These are phyloP conservation scores for Auriscalpium vulgare DNA, from an alignment of 768 basidiomycete genomes.

Conservation along the genomic window DNA sequence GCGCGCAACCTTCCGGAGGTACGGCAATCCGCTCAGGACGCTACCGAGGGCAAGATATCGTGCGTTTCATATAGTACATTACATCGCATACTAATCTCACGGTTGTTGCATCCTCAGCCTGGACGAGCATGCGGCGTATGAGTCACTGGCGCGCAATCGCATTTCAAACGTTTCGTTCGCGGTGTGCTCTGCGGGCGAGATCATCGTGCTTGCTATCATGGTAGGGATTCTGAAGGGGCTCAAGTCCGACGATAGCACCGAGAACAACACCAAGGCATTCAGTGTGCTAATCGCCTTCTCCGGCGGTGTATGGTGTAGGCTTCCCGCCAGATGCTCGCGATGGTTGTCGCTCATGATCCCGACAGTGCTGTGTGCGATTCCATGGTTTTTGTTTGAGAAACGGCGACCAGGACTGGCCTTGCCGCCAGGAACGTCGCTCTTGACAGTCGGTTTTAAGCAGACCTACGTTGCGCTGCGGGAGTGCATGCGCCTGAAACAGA, in stretches of 20 bases:
- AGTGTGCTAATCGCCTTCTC: conserved; percentile 74
- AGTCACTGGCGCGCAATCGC: conserved; percentile 62
- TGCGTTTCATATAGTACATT: conserved; percentile 19
- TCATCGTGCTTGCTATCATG: conserved; percentile 63
- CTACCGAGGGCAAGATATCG: conserved; percentile 39
- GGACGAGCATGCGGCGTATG: conserved; percentile 44
- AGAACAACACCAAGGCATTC: conserved; percentile 70
- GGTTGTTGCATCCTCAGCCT: conserved; percentile 20
- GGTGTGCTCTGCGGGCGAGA: conserved; percentile 60
- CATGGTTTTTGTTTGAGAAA: conserved; percentile 69
- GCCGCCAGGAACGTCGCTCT: conserved; percentile 44
- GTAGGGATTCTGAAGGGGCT: conserved; percentile 67
- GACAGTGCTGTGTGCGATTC: conserved; percentile 56
- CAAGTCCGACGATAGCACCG: conserved; percentile 48
- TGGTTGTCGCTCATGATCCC: neutral
- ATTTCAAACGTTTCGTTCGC: conserved; percentile 73
- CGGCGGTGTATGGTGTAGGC: conserved; percentile 66
- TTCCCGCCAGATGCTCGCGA: neutral
- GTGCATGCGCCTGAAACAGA: conserved; percentile 62
- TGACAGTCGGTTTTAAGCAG: conserved; percentile 64
- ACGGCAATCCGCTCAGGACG: conserved; percentile 38
- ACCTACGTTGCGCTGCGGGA: conserved; percentile 53
- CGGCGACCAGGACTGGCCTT: conserved; percentile 55
- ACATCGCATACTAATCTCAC: neutral
- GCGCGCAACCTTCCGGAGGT: conserved; percentile 65